Conservation (phyloP, 192 early-diverging fungal genomes). For the Dissophora ornata region DNA sequence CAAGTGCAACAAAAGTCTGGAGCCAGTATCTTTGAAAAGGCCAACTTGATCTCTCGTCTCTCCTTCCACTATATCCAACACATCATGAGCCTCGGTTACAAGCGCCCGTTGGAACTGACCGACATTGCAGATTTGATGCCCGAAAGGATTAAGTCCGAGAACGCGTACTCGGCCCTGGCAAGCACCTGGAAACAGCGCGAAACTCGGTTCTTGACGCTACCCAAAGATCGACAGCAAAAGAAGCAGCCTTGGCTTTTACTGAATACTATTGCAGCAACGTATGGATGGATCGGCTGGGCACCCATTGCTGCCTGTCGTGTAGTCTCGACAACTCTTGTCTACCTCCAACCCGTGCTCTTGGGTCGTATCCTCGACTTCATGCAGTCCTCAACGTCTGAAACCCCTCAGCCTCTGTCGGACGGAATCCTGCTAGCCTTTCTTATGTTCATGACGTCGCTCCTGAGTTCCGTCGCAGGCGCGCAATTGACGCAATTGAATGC, state of each 20-base stretch:
- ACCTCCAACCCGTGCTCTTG: slow-evolving; percentile 29
- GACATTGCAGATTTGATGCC: slow-evolving; percentile 38
- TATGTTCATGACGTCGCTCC: slow-evolving; percentile 32
- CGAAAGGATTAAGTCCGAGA: slow-evolving; percentile 17
- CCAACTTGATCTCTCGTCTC: slow-evolving; percentile 39
- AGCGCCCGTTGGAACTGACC: slow-evolving; percentile 5
- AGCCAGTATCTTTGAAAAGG: slow-evolving; percentile 37
- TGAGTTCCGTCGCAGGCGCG: slow-evolving; percentile 19
- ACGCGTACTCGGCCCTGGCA: slow-evolving; percentile 16
- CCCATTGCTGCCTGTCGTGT: slow-evolving; percentile 24
- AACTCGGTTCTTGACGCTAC: neutral
- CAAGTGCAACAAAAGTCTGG: slow-evolving; percentile 16
- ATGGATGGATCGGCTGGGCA: slow-evolving; percentile 29
- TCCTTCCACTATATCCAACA: slow-evolving; percentile 44
- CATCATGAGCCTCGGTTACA: slow-evolving; percentile 37
- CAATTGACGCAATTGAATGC: slow-evolving; percentile 31
- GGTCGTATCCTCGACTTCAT: slow-evolving; percentile 35
- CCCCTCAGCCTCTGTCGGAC: neutral
- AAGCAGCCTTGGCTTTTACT: slow-evolving; percentile 22
- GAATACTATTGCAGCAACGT: slow-evolving; percentile 14
- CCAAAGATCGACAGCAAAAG: slow-evolving; percentile 2
- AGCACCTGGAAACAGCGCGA: slow-evolving; percentile 9
- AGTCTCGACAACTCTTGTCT: slow-evolving; percentile 21
- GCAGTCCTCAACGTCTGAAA: slow-evolving; percentile 7
- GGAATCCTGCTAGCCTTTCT: slow-evolving; percentile 20